Base-by-base conservation (phyloP, 2,329 filamentous ascomycete species). In the Graphium sp. region DNA sequence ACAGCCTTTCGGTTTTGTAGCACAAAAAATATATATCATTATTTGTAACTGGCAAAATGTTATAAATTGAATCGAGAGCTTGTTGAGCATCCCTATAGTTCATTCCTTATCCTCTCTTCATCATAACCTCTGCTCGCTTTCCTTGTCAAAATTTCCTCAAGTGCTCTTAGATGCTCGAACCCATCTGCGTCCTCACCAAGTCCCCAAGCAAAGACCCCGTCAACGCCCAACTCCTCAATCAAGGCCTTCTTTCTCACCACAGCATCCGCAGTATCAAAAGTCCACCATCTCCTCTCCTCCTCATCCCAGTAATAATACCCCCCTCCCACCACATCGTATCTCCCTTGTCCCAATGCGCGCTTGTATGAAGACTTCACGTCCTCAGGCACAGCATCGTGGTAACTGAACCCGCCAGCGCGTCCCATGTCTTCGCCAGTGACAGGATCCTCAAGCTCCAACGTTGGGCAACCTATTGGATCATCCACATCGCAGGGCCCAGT, bases 131-230 rank as follows among this genome's bases (percentile, higher is more conserved):
- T n/a, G n/a, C n/a, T n/a, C n/a, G n/a, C n/a, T n/a, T n/a, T n/a
- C n/a, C n/a, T n/a, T n/a, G n/a, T n/a, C n/a, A n/a, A n/a, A n/a
- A n/a, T n/a, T n/a, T n/a, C n/a, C n/a, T 37, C 31, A 15, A 35
- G 28, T 4, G 52, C 52, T 19, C 36, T 36, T 8, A 64, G 43
- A 31, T 57, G 57, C 13, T 42, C 37, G 33, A 56, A 66, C 4
- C 40, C 30, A 1, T 56, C 52, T 2, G 55, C 61, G 33, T 83
- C 77, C 48, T 83, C 75, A 2, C 74, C 77, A 33, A 83, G 41
- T 13, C 72, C 75, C 77, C 76, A 83, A 1, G 76, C 75, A 60
- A 83, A 81, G 5, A 79, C 67, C 11, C 79, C 78, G 2, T 77
- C 76, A 0, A 83, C 46, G 1, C 53, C 47, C 42, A 63, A 60